Evolutionary conservation across 1,284 basidiomycete species (phyloP).

Genomic region (Leccinum pachyderme): DNA sequence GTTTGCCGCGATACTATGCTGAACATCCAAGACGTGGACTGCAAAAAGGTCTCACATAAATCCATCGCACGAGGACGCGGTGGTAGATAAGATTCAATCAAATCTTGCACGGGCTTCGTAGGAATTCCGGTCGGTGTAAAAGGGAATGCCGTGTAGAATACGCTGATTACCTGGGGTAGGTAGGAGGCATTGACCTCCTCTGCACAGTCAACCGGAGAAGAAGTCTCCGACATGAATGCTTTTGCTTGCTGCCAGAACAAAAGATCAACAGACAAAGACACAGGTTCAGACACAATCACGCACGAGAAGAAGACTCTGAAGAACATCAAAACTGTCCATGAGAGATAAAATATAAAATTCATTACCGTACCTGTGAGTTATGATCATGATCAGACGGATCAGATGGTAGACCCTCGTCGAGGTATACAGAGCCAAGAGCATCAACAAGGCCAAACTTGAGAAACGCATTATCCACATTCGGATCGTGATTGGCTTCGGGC

Average conservation of each 20-base stretch:
- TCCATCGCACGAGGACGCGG: slow-evolving; percentile 39
- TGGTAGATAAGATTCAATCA: slow-evolving; percentile 46
- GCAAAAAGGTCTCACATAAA: slow-evolving; percentile 47
- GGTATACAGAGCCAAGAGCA: slow-evolving; percentile 13
- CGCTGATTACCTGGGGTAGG: slow-evolving; percentile 41
- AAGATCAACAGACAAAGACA: background rate
- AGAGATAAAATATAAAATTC: background rate
- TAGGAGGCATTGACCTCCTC: slow-evolving; percentile 42
- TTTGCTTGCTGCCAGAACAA: slow-evolving; percentile 15
- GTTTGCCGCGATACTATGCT: slow-evolving; percentile 46
- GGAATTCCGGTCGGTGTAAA: slow-evolving; percentile 39
- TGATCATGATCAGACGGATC: slow-evolving; percentile 1
- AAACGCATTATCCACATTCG: slow-evolving; percentile 4
- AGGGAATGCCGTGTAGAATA: slow-evolving; percentile 42
- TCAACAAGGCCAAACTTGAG: slow-evolving; percentile 13
- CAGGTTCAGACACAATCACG: slow-evolving; percentile 11
- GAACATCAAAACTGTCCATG: background rate
- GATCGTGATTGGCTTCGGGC: slow-evolving; percentile 1
- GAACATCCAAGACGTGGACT: slow-evolving; percentile 56
- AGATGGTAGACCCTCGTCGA: slow-evolving; percentile 8
- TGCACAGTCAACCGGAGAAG: slow-evolving; percentile 19
- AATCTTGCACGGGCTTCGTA: slow-evolving; percentile 32
- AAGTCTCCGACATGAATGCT: slow-evolving; percentile 9
- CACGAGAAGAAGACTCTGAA: slow-evolving; percentile 44
- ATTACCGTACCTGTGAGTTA: slow-evolving; percentile 18